A percentile compares a stretch with the other conserved stretches of the same genome.
Conservation (phyloP, 306 rosid genomes). For the Prunus salicina region DNA sequence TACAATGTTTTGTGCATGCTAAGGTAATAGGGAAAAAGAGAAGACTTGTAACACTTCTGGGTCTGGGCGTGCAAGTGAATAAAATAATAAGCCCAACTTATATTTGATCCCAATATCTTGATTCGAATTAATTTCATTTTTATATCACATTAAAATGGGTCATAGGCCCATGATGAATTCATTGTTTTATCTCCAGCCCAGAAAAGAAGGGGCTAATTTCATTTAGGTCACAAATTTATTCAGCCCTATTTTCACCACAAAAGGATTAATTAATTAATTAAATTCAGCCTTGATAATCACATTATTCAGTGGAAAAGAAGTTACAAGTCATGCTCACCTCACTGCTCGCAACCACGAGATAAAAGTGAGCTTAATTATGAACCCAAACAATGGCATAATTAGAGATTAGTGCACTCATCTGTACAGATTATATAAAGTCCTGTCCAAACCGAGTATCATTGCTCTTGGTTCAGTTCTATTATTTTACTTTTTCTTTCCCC, state of each 20-base stretch:
- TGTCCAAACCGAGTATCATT: neutral
- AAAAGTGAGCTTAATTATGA: neutral
- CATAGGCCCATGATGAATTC: no score
- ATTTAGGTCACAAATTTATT: no score
- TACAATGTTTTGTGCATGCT: no score
- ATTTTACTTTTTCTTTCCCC: neutral
- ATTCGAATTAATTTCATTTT: no score
- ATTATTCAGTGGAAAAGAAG: neutral
- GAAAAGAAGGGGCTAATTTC: neutral
- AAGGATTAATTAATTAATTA: no score
- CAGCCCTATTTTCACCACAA: no score
- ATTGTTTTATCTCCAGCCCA: neutral
- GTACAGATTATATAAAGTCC: neutral
- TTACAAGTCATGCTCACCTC: neutral
- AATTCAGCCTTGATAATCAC: neutral
- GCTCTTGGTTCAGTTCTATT: neutral
- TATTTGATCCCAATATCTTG: no score
- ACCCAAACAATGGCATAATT: neutral
- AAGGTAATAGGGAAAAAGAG: no score
- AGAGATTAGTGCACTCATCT: neutral
- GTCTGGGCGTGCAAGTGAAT: neutral
- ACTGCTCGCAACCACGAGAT: conserved; percentile 1
- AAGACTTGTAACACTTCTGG: no score
- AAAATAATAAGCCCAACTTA: no score
- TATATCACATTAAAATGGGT: no score